phyloP scores from a whole-genome alignment of 2,329 filamentous ascomycete genomes.

The Dothiorella sarmentorum region DNA sequence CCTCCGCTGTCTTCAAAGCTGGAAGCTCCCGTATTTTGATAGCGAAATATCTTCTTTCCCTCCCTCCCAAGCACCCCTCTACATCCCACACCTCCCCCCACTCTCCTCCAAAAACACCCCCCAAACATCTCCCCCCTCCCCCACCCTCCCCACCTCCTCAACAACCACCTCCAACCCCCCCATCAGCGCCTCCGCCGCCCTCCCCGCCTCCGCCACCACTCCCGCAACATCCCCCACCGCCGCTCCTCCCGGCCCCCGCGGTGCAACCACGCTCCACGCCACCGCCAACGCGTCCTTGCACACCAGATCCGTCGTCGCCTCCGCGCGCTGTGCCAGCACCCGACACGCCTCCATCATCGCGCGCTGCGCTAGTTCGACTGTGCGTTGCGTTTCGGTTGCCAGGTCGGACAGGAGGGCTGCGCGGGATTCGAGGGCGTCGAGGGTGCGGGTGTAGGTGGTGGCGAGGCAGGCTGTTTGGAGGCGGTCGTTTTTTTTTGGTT shows the following conservation, averaged over 20 bases:
- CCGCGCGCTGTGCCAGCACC: too few species aligned
- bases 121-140: background rate
- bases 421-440: too few species aligned
- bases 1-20: too few species aligned
- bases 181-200: background rate
- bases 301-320: background rate
- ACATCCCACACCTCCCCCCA: background rate
- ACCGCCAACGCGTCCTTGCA: background rate
- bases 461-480: too few species aligned
- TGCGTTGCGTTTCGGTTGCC: too few species aligned
- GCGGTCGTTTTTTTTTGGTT: too few species aligned
- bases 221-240: too few species aligned
- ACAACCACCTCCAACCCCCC: background rate
- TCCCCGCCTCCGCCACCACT: background rate
- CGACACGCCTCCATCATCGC: too few species aligned
- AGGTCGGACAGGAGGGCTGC: too few species aligned
- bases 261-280: background rate
- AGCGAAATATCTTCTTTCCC: background rate
- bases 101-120: background rate
- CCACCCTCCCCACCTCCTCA: background rate
- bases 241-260: background rate
- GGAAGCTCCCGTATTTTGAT: background rate
- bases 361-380: too few species aligned
- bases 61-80: background rate
- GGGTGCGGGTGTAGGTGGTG: too few species aligned